These are phyloP conservation scores for Paecilomyces sp. DNA, from an alignment of 2,329 filamentous ascomycete species.

Conservation along the genomic window DNA sequence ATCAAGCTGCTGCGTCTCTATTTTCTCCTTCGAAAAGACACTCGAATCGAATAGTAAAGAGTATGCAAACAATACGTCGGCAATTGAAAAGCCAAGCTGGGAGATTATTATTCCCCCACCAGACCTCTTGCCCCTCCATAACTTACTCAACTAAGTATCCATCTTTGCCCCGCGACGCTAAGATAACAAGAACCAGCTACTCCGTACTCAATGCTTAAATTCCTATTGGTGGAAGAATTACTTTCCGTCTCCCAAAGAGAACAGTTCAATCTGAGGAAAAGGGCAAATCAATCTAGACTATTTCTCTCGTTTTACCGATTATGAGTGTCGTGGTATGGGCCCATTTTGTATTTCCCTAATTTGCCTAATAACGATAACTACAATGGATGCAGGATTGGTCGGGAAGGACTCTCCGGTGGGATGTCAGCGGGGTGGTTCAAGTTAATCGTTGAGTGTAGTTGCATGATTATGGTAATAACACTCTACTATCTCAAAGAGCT, in stretches of 20 bases:
- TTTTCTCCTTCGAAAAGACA: no score
- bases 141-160: neutral
- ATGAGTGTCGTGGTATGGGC: neutral
- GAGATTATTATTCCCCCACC: neutral
- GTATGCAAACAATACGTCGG: neutral
- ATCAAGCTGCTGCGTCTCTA: no score
- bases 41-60: no score
- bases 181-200: neutral
- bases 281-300: neutral
- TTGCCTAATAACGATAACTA: neutral
- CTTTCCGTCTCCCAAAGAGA: conserved; percentile 1
- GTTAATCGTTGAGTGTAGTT: neutral
- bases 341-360: neutral
- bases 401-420: neutral
- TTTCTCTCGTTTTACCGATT: neutral
- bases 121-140: neutral
- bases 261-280: neutral
- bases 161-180: neutral
- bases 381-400: neutral
- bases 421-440: neutral
- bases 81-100: neutral
- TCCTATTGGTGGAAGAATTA: conserved; percentile 6
- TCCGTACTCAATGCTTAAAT: no score
- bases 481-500: neutral
- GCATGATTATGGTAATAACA: neutral